Evolutionary conservation across 2,329 filamentous ascomycete species (phyloP), one percentile per base, ranked within the genome.

Genomic region (Diaporthe citrichinensis): DNA sequence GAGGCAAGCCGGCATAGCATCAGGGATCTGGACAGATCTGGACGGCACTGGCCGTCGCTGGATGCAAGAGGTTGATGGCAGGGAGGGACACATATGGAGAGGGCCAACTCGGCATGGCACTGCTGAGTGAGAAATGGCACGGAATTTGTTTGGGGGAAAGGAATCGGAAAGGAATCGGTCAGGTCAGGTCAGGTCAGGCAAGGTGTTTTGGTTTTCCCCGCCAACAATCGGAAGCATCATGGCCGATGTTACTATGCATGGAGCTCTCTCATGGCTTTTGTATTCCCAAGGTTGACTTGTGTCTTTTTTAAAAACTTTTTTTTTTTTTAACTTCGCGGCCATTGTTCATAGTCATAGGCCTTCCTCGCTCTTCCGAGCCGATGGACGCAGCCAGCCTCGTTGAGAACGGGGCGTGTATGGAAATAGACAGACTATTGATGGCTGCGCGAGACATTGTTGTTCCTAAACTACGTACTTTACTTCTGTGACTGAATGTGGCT

Each of bases 161-260:
- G 74, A 44, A 57, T 58, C 51, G 65, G 72, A 68, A 46, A 49
- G 57, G 71, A 31, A 34, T 55, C 41, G 39, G 57, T 58, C 74
- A 71, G 57, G 55, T 10, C 41, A 51, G 36, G 31, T 55, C 34
- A 69, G 36, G 31, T 55, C 34, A 69, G 49, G 65, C 65, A 55
- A 69, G 65, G 65, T 69, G 65, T 69, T 69, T 69, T 69, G 65
- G 65, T 55, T 69, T 68, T 69, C 49, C 23, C 65, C 46, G 34
- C n/a, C 65, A 71, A 55, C 71, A 73, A 69, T 62, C 65, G 65
- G 65, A 72, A 76, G 67, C 72, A 76, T 59, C 65, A 46, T 68
- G 46, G 71, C 46, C 51, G 46, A 59, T 71, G 46, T 62, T 75
- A 73, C 9, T 31, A 65, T 71, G 74, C 75, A 76, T 72, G 72